phyloP scores from a whole-genome alignment of 768 basidiomycete species.

The Lactifluus hygrophoroides region DNA sequence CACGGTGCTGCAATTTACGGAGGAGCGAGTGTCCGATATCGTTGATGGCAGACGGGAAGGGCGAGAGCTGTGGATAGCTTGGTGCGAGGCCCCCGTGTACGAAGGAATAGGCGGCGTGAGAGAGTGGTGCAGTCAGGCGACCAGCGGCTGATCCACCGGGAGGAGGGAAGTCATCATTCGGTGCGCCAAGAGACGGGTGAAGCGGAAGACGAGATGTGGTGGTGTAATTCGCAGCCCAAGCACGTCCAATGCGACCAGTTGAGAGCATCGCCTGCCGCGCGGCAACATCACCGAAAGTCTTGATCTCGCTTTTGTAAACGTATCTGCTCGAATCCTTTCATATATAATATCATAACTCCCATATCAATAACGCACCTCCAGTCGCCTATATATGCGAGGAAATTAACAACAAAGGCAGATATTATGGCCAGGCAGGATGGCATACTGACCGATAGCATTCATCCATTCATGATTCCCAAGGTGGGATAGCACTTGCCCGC shows the following conservation, averaged over 20 bases:
- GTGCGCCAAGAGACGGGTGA: conserved; percentile 58
- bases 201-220: conserved; percentile 74
- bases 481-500: conserved; percentile 67
- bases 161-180: conserved; percentile 44
- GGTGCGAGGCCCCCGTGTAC: conserved; percentile 89
- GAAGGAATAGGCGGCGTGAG: conserved; percentile 80
- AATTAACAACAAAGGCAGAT: conserved; percentile 4
- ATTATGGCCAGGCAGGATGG: not conserved
- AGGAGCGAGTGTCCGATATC: conserved; percentile 61
- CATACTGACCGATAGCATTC: conserved; percentile 65
- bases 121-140: conserved; percentile 36
- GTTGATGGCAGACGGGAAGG: conserved; percentile 84
- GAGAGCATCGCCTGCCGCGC: conserved; percentile 67
- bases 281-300: conserved; percentile 67
- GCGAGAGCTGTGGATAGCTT: conserved; percentile 60
- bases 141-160: conserved; percentile 33
- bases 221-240: conserved; percentile 84
- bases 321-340: conserved; percentile 43
- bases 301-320: conserved; percentile 72
- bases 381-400: conserved; percentile 45
- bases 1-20: conserved; percentile 56
- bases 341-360: not conserved
- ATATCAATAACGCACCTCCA: conserved; percentile 52
- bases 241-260: conserved; percentile 65
- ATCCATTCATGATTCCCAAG: conserved; percentile 97